Base-by-base conservation (phyloP, 768 basidiomycete genomes). In the Leccinum imitatum region DNA sequence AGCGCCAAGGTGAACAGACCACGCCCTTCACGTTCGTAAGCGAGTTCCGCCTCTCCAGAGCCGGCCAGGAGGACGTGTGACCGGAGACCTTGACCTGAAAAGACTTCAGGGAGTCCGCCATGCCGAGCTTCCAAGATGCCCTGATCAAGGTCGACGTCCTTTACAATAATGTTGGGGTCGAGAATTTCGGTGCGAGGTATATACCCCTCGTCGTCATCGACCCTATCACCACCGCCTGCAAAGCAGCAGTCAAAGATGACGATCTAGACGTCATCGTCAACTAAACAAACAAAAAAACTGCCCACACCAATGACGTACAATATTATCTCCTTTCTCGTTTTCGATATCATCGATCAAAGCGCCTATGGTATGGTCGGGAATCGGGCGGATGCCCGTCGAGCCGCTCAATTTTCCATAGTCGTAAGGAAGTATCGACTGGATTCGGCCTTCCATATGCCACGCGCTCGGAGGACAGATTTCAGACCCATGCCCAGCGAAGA, bases 201-300 rank as follows among this genome's bases (percentile, higher is more conserved):
- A 19, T 56, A 62, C 44, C 15, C 55, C 15, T 59, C 8, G 11
- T 23, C 6, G 5, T 44, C 37, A 35, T 37, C 31, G 13, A 8
- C 23, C 11, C 79, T 71, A 9, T 69, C 73, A 6, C 76, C 66
- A 0, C 78, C 77, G 1, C 67, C 77, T 4, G 81, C 77, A 63
- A 74, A 70, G 61, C 81, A 82, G 50, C 81, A 81, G 54, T 81
- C 81, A 6, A 82, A 69, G 46, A 82, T 77, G 19, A 80, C 65
- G 10, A 76, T 78, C 81, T 82, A 56, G 15, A 21, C 14, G 31
- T 2, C 33, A 44, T 51, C 6, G 57, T 59, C 35, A 57, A 31
- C 1, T 2, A 27, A 11, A 48, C 1, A 27, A 27, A 27, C 27
- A 4, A 30, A 30, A n/a, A 30, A 35, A 54, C 1, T 1, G 14